A percentile compares a stretch with the other conserved stretches of the same genome.
Evolutionary conservation across 805 yeast genomes (phyloP).

Genomic region (Cyberlindnera amylophila): DNA sequence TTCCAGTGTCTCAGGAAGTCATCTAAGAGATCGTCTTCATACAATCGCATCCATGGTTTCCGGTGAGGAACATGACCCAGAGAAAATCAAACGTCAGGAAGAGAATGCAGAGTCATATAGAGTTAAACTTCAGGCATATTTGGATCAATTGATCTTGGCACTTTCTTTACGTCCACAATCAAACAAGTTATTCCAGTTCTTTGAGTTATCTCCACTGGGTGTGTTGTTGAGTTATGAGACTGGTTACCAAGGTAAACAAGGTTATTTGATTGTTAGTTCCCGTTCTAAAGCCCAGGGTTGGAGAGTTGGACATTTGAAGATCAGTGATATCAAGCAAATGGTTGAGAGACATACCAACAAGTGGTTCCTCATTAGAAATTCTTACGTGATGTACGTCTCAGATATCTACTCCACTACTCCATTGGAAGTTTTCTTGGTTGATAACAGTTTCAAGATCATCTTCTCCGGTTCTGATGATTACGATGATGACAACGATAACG

Average conservation of each 20-base stretch:
- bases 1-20: slow-evolving; percentile 8
- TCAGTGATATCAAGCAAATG: slow-evolving; percentile 80
- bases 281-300: slow-evolving; percentile 90
- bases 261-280: slow-evolving; percentile 73
- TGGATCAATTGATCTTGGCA: slow-evolving; percentile 54
- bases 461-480: slow-evolving; percentile 39
- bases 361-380: slow-evolving; percentile 85
- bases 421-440: slow-evolving; percentile 88
- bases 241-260: slow-evolving; percentile 85
- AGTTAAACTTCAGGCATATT: slow-evolving; percentile 57
- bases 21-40: slow-evolving; percentile 16
- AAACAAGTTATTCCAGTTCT: slow-evolving; percentile 76
- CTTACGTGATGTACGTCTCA: slow-evolving; percentile 81
- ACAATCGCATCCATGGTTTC: slow-evolving; percentile 17
- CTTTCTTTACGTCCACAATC: slow-evolving; percentile 76
- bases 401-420: slow-evolving; percentile 85
- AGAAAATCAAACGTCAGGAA: background rate
- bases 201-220: slow-evolving; percentile 87
- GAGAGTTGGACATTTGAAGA: slow-evolving; percentile 86
- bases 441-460: slow-evolving; percentile 59
- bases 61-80: background rate
- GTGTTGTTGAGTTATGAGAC: slow-evolving; percentile 78
- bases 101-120: slow-evolving; percentile 24
- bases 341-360: slow-evolving; percentile 85
- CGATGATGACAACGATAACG: slow-evolving; percentile 37